These are phyloP conservation scores for Circinella umbellata DNA, from an alignment of 371 early-diverging fungal genomes.

Conservation along the genomic window DNA sequence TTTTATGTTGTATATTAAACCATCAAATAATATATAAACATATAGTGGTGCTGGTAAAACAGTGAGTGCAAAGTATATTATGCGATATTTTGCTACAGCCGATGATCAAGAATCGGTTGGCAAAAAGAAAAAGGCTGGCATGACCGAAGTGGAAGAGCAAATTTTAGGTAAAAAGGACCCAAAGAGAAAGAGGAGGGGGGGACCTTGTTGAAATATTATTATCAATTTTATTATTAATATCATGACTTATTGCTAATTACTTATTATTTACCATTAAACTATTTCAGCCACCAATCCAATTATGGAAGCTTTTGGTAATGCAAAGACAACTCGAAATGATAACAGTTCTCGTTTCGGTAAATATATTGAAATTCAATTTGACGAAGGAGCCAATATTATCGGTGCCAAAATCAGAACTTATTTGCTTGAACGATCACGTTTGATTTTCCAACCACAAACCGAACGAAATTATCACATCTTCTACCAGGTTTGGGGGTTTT, in stretches of 20 bases:
- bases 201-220: neutral
- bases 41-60: slow-evolving; percentile 91
- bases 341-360: slow-evolving; percentile 99
- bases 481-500: slow-evolving; percentile 69
- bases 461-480: slow-evolving; percentile 99
- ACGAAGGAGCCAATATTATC: slow-evolving; percentile 80
- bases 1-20: too few relatives aligned
- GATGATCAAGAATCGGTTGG: slow-evolving; percentile 60
- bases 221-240: neutral
- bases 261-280: too few relatives aligned
- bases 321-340: slow-evolving; percentile 99
- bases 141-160: slow-evolving; percentile 79
- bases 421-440: slow-evolving; percentile 96
- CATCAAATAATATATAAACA: neutral
- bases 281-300: slow-evolving; percentile 93
- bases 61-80: slow-evolving; percentile 92
- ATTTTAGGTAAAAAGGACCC: slow-evolving; percentile 48
- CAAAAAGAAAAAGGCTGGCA: slow-evolving; percentile 38
- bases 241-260: too few relatives aligned
- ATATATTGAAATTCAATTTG: slow-evolving; percentile 94
- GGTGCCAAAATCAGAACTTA: slow-evolving; percentile 98
- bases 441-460: slow-evolving; percentile 89
- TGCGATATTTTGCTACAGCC: slow-evolving; percentile 95
- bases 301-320: slow-evolving; percentile 99
- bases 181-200: too few relatives aligned